Percentiles rank a stretch among this genome's conserved stretches.
Conservation (phyloP, 1,284 basidiomycete species). For the Pulveroboletus sp. region DNA sequence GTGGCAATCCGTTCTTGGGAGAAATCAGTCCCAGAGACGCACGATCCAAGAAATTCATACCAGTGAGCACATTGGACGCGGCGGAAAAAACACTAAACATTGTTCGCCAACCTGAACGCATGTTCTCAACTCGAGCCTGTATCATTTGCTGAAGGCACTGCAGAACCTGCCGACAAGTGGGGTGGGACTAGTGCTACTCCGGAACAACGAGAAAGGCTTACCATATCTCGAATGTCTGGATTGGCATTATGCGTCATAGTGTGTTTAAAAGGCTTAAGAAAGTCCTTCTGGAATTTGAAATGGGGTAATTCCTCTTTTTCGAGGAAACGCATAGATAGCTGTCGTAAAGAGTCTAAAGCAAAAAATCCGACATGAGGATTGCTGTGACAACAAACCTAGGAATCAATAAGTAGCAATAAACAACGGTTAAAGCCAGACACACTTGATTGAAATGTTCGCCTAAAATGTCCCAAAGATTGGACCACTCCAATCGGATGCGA, state of each 20-base stretch:
- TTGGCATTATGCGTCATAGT: slow-evolving; percentile 97
- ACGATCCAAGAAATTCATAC: slow-evolving; percentile 42
- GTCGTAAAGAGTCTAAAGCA: slow-evolving; percentile 95
- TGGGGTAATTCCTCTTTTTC: slow-evolving; percentile 98
- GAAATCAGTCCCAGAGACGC: slow-evolving; percentile 2
- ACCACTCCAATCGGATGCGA: slow-evolving; percentile 98
- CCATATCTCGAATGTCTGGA: slow-evolving; percentile 96
- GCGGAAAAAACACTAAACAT: slow-evolving; percentile 99
- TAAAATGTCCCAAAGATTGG: slow-evolving; percentile 95
- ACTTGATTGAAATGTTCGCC: slow-evolving; percentile 99
- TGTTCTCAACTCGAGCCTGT: slow-evolving; percentile 90
- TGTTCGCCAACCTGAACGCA: slow-evolving; percentile 98
- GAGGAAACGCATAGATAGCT: slow-evolving; percentile 97
- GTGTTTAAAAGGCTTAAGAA: slow-evolving; percentile 96
- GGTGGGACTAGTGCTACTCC: slow-evolving; percentile 1
- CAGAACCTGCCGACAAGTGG: slow-evolving; percentile 60
- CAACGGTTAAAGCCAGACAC: slow-evolving; percentile 23
- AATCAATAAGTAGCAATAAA: slow-evolving; percentile 3
- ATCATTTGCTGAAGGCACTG: slow-evolving; percentile 99
- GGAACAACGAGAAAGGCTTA: slow-evolving; percentile 40
- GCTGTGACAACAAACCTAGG: slow-evolving; percentile 94
- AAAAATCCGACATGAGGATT: slow-evolving; percentile 98
- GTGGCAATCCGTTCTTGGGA: slow-evolving; percentile 83
- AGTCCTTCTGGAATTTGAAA: slow-evolving; percentile 99
- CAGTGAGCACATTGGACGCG: slow-evolving; percentile 90